Percentiles rank a stretch among this genome's conserved stretches.
phyloP scores from a whole-genome alignment of 2,329 filamentous ascomycete species.

The Arthrocladium fulminans region DNA sequence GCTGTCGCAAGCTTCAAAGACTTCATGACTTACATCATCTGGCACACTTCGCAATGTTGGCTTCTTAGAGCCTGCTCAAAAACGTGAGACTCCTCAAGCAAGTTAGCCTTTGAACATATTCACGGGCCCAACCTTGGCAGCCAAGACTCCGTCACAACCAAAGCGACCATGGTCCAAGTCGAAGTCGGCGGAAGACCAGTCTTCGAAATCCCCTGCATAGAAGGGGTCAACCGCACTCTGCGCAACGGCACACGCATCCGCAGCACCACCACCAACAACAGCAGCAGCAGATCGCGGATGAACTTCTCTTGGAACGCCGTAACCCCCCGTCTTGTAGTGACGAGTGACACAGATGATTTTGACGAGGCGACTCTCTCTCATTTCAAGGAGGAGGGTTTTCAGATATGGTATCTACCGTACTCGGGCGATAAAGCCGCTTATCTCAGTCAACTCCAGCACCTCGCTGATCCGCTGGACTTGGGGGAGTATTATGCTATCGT shows the following conservation, averaged over 20 bases:
- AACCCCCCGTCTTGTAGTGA: constrained; percentile 18
- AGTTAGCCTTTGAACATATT: neutral
- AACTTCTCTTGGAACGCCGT: constrained; percentile 15
- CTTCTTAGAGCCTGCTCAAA: too few species aligned
- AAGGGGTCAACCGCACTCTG: neutral
- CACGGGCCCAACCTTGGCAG: neutral
- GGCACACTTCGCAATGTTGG: too few species aligned
- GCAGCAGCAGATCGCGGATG: neutral
- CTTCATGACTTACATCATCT: too few species aligned
- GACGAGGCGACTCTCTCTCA: constrained; percentile 45
- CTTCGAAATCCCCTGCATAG: constrained; percentile 14
- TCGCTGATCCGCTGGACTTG: constrained; percentile 47
- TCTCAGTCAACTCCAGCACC: constrained; percentile 40
- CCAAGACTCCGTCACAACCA: neutral
- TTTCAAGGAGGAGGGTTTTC: constrained; percentile 54
- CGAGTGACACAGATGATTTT: constrained; percentile 34
- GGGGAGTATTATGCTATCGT: constrained; percentile 55
- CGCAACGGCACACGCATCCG: constrained; percentile 1
- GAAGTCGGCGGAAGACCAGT: constrained; percentile 16
- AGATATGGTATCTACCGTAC: constrained; percentile 49
- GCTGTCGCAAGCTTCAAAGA: neutral
- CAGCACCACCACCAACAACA: neutral
- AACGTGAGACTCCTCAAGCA: too few species aligned
- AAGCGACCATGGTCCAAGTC: constrained; percentile 1
- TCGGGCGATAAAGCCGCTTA: constrained; percentile 44